These are phyloP conservation scores for Debaryomyces fabryi DNA, from an alignment of 1,139 yeast species.

Conservation along the genomic window DNA sequence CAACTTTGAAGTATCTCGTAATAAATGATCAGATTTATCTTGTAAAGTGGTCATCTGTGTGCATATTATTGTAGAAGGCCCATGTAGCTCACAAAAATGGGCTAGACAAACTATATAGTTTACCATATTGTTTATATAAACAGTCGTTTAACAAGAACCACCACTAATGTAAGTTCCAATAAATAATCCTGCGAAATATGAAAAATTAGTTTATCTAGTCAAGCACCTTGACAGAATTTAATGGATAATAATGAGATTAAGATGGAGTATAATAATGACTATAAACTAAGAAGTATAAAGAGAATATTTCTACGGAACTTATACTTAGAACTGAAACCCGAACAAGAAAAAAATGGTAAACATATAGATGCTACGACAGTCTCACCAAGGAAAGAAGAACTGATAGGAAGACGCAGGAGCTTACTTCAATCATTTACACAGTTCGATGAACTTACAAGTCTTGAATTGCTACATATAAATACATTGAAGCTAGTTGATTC, in stretches of 20 bases:
- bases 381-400: not conserved
- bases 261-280: conserved; percentile 13
- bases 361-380: not conserved
- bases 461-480: conserved; percentile 17
- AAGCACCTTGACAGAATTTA: not conserved
- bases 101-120: conserved; percentile 59
- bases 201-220: conserved; percentile 1
- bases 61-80: conserved; percentile 76
- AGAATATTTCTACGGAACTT: conserved; percentile 22
- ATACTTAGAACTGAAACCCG: conserved; percentile 8
- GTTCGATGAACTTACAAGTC: conserved; percentile 15
- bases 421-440: conserved; percentile 14
- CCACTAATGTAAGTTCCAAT: not conserved
- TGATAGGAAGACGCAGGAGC: conserved; percentile 13
- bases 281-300: conserved; percentile 16
- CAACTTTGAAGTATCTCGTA: conserved; percentile 33
- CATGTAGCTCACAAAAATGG: conserved; percentile 87
- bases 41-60: conserved; percentile 48
- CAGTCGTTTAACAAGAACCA: not conserved
- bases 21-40: conserved; percentile 16
- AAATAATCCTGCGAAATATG: conserved; percentile 1
- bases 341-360: not conserved
- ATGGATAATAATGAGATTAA: conserved; percentile 5
- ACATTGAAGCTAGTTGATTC: conserved; percentile 26
- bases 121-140: conserved; percentile 18